These are phyloP conservation scores for Coemansia furcata DNA, from an alignment of 192 early-diverging fungal species.

Conservation along the genomic window DNA sequence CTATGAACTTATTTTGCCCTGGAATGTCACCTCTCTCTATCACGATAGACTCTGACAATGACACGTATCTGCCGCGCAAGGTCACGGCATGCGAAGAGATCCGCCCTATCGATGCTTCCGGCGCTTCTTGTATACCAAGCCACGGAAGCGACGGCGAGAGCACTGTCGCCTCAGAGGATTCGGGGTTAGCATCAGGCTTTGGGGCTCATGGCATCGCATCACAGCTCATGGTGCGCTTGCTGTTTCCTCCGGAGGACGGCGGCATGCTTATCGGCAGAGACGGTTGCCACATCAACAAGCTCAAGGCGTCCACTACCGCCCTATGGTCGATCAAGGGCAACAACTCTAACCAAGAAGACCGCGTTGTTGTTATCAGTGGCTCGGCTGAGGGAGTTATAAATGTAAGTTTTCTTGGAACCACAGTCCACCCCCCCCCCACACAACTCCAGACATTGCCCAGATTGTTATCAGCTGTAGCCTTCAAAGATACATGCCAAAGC, in stretches of 20 bases:
- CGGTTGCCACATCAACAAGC: constrained; percentile 46
- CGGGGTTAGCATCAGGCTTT: not conserved
- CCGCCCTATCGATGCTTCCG: not conserved
- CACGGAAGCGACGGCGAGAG: not conserved
- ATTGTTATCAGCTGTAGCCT: not conserved
- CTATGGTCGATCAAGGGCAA: constrained; percentile 34
- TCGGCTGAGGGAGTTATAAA: constrained; percentile 15
- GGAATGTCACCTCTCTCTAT: not conserved
- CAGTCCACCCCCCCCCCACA: not conserved
- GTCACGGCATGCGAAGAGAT: not conserved
- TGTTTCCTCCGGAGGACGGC: constrained; percentile 41
- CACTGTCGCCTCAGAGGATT: not conserved
- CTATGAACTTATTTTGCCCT: not conserved
- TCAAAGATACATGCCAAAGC: not conserved
- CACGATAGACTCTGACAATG: not conserved
- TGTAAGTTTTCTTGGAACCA: constrained; percentile 22
- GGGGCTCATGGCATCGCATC: not conserved
- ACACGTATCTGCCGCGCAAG: not conserved
- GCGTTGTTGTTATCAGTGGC: constrained; percentile 36
- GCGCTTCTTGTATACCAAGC: not conserved
- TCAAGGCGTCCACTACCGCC: constrained; percentile 32
- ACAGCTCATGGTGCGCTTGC: constrained; percentile 18
- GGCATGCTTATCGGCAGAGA: constrained; percentile 49
- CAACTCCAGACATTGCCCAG: not conserved
- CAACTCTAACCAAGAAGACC: constrained; percentile 25